Conservation (phyloP, 106 monocot species). For the Narthecium ossifragum region DNA sequence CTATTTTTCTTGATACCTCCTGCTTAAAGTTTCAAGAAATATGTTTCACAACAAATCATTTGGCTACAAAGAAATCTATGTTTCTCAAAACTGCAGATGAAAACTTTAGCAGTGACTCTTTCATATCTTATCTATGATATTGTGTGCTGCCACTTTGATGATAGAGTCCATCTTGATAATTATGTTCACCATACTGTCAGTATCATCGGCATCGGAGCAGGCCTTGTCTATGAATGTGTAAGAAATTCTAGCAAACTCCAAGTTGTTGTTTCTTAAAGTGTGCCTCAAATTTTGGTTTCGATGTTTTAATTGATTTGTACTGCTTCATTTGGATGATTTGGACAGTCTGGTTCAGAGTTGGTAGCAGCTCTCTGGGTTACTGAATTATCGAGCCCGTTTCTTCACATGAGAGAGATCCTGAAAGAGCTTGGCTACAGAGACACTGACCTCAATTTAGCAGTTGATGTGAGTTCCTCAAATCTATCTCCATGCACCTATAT, state of each 20-base stretch:
- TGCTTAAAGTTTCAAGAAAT: not conserved
- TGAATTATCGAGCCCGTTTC: not conserved
- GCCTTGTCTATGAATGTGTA: not conserved
- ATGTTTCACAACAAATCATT: not conserved
- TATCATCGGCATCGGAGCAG: slow-evolving; percentile 11
- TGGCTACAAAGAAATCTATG: not conserved
- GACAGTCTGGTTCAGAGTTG: not conserved
- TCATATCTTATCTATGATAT: slow-evolving; percentile 28
- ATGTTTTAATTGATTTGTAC: too few relatives aligned
- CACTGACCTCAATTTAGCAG: not conserved
- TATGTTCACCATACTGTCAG: slow-evolving; percentile 19
- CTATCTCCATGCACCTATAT: too few relatives aligned
- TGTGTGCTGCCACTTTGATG: slow-evolving; percentile 16
- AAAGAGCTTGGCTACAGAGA: not conserved
- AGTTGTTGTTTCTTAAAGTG: too few relatives aligned
- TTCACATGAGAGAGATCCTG: not conserved
- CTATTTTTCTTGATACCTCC: not conserved
- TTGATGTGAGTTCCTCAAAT: not conserved
- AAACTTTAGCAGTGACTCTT: slow-evolving; percentile 16
- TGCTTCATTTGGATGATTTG: too few relatives aligned
- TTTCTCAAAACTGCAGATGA: slow-evolving; percentile 13
- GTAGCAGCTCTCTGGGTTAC: not conserved
- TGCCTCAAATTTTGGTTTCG: too few relatives aligned
- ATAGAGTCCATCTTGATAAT: slow-evolving; percentile 12
- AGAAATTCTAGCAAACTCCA: too few relatives aligned